Evolutionary conservation across 2,329 filamentous ascomycete genomes (phyloP), one percentile per base, ranked within the genome.

Genomic region (Aspergillus calidoustus): DNA sequence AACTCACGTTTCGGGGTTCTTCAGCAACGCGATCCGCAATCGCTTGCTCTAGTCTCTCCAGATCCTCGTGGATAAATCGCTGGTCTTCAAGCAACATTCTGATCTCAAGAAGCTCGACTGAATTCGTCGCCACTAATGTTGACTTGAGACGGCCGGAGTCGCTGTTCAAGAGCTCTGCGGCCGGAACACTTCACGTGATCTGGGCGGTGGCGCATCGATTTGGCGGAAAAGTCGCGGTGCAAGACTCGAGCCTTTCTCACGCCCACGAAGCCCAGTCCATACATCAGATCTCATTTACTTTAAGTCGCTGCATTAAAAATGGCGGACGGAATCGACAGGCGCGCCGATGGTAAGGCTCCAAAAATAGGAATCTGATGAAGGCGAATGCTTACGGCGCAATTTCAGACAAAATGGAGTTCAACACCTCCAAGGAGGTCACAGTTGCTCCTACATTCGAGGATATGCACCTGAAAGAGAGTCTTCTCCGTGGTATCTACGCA

Each of bases 391-490:
- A 75, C 69, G 44, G 47, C 56, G 58, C 67, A 68, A 69, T 68
- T 46, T 59, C 63, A 83, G 93, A 97, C 84, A 89, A 92, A 80
- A 96, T 98, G 89, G 94, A 98, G 83, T 98, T 99, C 80, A 91
- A 90, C 68, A 99, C 95, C 77, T 97, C 94, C 66, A 97, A 97
- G 82, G 95, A 98, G 85, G 94, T 98, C 64, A 95, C 91, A 2
- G 95, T 83, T 61, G 92, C 94, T 72, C 93, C 93, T 50, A 97
- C 93, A 57, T 95, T 96, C 76, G 91, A 96, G 83, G 91, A 92
- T 64, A 96, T 98, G 94, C 93, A 96, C 71, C 79, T 99, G 77
- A 99, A 99, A 82, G 94, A 98, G 79, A 97, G 96, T 74, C 88
- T 99, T 41, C 88, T 99, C 68, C 93, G 95, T 68, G 95, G 95